phyloP scores from a whole-genome alignment of 2,329 filamentous ascomycete species.

The Fusarium acutatum region DNA sequence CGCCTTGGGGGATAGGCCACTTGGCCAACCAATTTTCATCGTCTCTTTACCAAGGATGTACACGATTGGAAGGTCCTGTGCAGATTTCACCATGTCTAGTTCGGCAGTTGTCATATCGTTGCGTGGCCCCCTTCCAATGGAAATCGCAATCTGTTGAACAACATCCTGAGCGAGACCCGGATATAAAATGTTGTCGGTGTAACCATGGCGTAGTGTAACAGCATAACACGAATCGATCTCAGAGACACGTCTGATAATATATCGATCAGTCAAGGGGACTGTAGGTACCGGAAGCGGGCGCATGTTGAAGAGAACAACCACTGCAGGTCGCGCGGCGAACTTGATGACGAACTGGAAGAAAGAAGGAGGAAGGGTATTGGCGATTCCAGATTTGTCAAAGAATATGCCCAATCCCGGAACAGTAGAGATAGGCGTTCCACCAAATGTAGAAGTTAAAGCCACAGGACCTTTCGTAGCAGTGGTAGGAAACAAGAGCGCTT shows the following conservation, averaged over 20 bases:
- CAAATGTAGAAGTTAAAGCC: neutral
- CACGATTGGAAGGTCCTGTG: neutral
- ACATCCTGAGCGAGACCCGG: neutral
- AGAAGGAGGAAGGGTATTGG: neutral
- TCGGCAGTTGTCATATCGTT: neutral
- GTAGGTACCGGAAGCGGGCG: neutral
- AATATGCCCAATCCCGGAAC: neutral
- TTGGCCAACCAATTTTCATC: neutral
- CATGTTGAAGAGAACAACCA: neutral
- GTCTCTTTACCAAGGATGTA: neutral
- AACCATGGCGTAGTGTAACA: neutral
- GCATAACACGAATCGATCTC: neutral
- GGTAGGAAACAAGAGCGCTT: neutral
- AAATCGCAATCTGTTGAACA: neutral
- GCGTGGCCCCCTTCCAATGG: neutral
- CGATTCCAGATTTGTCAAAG: neutral
- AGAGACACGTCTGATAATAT: neutral
- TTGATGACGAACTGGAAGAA: neutral
- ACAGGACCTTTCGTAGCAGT: neutral
- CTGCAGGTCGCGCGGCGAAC: neutral
- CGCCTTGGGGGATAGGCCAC: neutral
- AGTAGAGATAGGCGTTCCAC: neutral
- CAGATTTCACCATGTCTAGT: neutral
- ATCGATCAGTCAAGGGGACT: neutral
- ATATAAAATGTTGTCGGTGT: neutral